Base-by-base conservation (phyloP, 495 filamentous ascomycete species). In the Hyaloscypha finlandica region DNA sequence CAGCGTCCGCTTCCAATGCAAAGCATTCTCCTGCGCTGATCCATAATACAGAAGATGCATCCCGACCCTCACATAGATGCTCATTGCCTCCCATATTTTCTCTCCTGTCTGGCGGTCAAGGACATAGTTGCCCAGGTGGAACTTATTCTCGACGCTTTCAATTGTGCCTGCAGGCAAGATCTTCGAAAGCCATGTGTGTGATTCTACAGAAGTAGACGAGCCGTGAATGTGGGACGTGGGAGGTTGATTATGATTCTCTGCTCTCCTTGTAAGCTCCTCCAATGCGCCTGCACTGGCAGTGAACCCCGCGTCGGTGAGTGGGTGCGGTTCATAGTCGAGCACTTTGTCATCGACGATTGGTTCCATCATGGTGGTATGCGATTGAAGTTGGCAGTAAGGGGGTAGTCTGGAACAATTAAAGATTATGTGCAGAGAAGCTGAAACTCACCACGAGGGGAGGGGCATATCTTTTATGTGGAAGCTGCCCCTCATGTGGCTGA, bases 41-140 rank as follows among this genome's bases (percentile, higher is more conserved):
- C 78, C 78, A 66, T 80, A 80, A 66, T 80, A 80, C 22, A 80
- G 75, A 3, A 80, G 67, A 60, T 81, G 78, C 78, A 81, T 81
- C n/a, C 78, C 78, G 8, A 80, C 59, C 4, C 78, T 76, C n/a
- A 81, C 78, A 61, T 81, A 81, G 63, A 81, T 76, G 65, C 75
- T 77, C 78, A 80, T 80, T 25, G 77, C 67, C 53, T 80, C 78
- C 42, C 75, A 80, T 32, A 63, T 70, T 71, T 77, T 78, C 57
- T 73, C 65, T 4, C 76, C 74, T 6, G 78, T 79, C 45, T 72
- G 51, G 19, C 78, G 75, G 64, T 80, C 78, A n/a, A 80, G 74
- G 12, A 81, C 77, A 69, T 78, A 80, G 68, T 81, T 81, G 52
- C 78, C 78, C 64, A 81, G 60, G 62, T 81, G 77, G 67, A 76